Conservation (phyloP, 1,284 basidiomycete species). For the Fomitopsis pinicola region DNA sequence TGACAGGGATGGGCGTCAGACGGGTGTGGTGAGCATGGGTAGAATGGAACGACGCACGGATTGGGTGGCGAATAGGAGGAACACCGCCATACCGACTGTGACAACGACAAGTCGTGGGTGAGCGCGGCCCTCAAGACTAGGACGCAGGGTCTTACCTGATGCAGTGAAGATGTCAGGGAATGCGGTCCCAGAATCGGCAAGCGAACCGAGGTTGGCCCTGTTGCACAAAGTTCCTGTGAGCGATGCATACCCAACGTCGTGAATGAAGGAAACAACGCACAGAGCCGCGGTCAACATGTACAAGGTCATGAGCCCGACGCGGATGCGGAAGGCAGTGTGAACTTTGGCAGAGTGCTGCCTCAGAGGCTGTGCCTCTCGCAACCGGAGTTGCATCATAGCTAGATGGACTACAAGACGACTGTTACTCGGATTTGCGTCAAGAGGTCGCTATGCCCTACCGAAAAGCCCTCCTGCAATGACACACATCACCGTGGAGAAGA, state of each 20-base stretch:
- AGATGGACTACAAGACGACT: constrained; percentile 14
- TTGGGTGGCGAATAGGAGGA: constrained; percentile 22
- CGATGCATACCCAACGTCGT: background rate
- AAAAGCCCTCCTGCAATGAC: constrained; percentile 15
- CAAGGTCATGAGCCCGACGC: constrained; percentile 18
- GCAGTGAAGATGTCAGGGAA: constrained; percentile 25
- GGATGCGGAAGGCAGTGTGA: constrained; percentile 13
- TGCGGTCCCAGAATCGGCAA: constrained; percentile 10
- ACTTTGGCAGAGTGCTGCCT: constrained; percentile 10
- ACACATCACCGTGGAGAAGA: constrained; percentile 20
- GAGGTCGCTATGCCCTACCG: constrained; percentile 9
- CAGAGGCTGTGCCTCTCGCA: constrained; percentile 14
- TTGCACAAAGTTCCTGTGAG: background rate
- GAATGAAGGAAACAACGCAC: constrained; percentile 12
- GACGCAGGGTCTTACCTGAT: constrained; percentile 14
- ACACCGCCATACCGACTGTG: constrained; percentile 22
- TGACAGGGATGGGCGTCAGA: constrained; percentile 2
- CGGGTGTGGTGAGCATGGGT: background rate
- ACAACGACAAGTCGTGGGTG: background rate
- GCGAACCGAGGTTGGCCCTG: constrained; percentile 15
- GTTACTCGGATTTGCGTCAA: background rate
- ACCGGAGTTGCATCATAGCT: constrained; percentile 9
- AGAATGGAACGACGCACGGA: constrained; percentile 11
- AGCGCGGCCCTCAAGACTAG: background rate
- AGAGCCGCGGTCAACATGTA: constrained; percentile 18